Evolutionary conservation across 2,329 filamentous ascomycete genomes (phyloP).

Genomic region (Claviceps lovelessii): DNA sequence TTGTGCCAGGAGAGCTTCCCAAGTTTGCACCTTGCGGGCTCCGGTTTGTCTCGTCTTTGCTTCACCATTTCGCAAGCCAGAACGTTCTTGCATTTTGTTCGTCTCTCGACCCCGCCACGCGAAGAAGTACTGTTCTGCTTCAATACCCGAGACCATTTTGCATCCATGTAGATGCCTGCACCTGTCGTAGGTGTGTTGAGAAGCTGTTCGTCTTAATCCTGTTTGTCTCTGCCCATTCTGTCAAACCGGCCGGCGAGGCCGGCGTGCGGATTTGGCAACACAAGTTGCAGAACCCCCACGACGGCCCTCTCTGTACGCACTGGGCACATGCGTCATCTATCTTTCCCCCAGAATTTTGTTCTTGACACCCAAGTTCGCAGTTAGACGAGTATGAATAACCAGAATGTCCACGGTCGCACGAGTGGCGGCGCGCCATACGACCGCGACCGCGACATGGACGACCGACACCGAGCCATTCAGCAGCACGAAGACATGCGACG

Average conservation of each 20-base stretch:
- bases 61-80: not conserved
- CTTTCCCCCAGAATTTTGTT: not conserved
- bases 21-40: slow-evolving; percentile 19
- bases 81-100: not conserved
- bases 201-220: slow-evolving; percentile 20
- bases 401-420: slow-evolving; percentile 27
- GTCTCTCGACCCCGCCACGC: not conserved
- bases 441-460: slow-evolving; percentile 34
- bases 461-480: slow-evolving; percentile 31
- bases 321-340: not conserved
- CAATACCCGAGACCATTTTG: slow-evolving; percentile 6
- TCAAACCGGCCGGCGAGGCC: not conserved
- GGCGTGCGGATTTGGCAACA: not conserved
- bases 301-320: not conserved
- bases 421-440: slow-evolving; percentile 29
- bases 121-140: not conserved
- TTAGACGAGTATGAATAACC: slow-evolving; percentile 30
- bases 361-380: not conserved
- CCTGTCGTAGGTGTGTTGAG: slow-evolving; percentile 17
- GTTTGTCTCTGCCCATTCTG: not conserved
- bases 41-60: slow-evolving; percentile 7
- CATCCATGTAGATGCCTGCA: slow-evolving; percentile 23
- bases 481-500: slow-evolving; percentile 34
- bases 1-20: slow-evolving; percentile 18
- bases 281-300: not conserved